Evolutionary conservation across 2,329 filamentous ascomycete genomes (phyloP), one percentile per base, ranked within the genome.

Genomic region (Pestalotiopsis sp.): DNA sequence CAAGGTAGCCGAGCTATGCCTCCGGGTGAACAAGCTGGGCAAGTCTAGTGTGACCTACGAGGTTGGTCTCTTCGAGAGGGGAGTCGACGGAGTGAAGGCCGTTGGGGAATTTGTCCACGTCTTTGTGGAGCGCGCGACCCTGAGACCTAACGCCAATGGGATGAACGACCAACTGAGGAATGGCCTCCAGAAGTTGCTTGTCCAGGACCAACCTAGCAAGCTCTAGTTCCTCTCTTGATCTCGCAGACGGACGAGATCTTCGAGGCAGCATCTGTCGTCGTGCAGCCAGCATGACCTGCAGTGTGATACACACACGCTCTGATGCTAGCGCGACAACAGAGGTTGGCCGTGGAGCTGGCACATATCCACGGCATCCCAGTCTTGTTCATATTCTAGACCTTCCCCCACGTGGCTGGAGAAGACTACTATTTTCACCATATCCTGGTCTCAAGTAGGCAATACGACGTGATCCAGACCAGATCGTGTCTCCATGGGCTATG

Each of bases 1-100:
- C 0, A 91, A 92, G 45, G 86, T 94, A 3, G 88, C 97, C 0
- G 93, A 98, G 73, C 85, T 98, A 4, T 93, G 91, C 1, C 80
- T 98, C 58, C 87, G 94, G 13, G 94, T 97, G 45, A 92, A 92
- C 73, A 95, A 92, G 79, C 86, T 98, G 7, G 94, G 95, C 3
- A 92, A 89, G 73, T 94, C 93, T 31, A 97, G 94, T 75, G 94
- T 97, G 9, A 93, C 90, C 13, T 98, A 97, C 77, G 95, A 98
- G 77, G 89, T 97, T 69, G 96, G 90, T 0, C 86, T 98, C 1
- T 98, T 98, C 75, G 91, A 93, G 77, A 86, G 88, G 69, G 93
- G 91, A 0, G 82, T 90, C 2, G 89, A 93, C 1, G 83, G 87
- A 23, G 93, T 96, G 11, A 93, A 92, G 77, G 93, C 94, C 12